Evolutionary conservation across 345 rosid species (phyloP), one percentile per base, ranked within the genome.

Genomic region (Nephelium lappaceum): DNA sequence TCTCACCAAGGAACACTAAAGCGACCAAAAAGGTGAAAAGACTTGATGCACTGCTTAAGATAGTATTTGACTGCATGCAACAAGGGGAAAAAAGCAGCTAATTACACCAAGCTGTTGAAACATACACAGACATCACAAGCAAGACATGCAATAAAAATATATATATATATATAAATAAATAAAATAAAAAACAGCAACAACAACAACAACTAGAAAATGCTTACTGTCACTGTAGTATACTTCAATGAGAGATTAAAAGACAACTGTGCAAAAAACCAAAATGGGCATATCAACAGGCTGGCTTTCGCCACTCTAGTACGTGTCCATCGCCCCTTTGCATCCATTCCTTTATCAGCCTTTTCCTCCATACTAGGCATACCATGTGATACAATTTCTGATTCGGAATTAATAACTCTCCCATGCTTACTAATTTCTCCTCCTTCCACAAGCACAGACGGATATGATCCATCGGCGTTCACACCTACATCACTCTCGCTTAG

Each of bases 251-350:
- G 88, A 84, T 95, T 93, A 81, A 95, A 95, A 57, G 93, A 85
- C 79, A 95, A 89, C 85, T 93, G 98, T 0, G 99, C 99, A 55
- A 93, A 76, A 80, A 95, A 95, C 99, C 99, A 95, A 87, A 92
- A 92, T 10, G 97, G 99, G 84, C 96, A 91, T 47, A 95, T 85
- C 60, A 85, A 36, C 79, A 95, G 87, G 79, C 99, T 96, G 73
- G 86, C 96, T 84, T 89, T 90, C 2, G 98, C 97, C 71, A 96
- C 91, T 74, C 97, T 88, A 82, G 83, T 74, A 2, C 93, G 90
- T 0, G 97, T 96, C 99, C 99, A 95, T 63, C 97, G 87, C 31
- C 99, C 96, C 77, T 89, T 93, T 31, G 85, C 87, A 72, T 93
- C 99, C 78, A 95, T 80, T 16, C 86, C 91, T 73, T 74, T 67